These are phyloP conservation scores for Austroboletus eburneus DNA, from an alignment of 768 basidiomycete species.

Conservation along the genomic window DNA sequence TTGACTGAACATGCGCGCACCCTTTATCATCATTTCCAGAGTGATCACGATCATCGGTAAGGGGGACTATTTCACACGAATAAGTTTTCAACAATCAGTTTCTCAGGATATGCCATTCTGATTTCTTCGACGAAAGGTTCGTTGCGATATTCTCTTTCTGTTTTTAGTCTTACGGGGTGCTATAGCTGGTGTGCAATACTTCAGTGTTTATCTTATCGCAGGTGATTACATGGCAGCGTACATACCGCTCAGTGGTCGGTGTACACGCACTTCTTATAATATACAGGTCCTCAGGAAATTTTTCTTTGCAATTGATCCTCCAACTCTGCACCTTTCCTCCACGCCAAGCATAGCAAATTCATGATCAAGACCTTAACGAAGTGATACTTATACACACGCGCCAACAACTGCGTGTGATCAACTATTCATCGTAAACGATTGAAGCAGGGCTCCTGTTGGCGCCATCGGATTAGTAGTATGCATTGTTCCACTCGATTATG, in stretches of 20 bases:
- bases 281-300: too few species aligned
- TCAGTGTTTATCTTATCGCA: conserved; percentile 52
- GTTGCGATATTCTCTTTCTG: conserved; percentile 6
- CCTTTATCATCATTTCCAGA: conserved; percentile 50
- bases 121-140: conserved; percentile 42
- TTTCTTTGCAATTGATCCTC: too few species aligned
- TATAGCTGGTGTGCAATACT: conserved; percentile 50
- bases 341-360: too few species aligned
- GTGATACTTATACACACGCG: too few species aligned
- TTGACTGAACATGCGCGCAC: conserved; percentile 41
- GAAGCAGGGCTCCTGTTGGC: conserved; percentile 17
- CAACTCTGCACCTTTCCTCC: too few species aligned
- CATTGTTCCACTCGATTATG: background rate
- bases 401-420: too few species aligned
- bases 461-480: background rate
- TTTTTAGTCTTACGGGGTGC: background rate
- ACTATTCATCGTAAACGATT: conserved; percentile 16
- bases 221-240: conserved; percentile 4
- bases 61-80: conserved; percentile 1
- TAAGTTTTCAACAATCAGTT: background rate
- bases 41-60: conserved; percentile 49
- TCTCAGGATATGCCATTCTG: conserved; percentile 55
- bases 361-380: too few species aligned
- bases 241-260: too few species aligned
- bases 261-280: conserved; percentile 30